Base-by-base conservation (phyloP, 495 filamentous ascomycete species). In the Lasiosphaeris hirsuta region DNA sequence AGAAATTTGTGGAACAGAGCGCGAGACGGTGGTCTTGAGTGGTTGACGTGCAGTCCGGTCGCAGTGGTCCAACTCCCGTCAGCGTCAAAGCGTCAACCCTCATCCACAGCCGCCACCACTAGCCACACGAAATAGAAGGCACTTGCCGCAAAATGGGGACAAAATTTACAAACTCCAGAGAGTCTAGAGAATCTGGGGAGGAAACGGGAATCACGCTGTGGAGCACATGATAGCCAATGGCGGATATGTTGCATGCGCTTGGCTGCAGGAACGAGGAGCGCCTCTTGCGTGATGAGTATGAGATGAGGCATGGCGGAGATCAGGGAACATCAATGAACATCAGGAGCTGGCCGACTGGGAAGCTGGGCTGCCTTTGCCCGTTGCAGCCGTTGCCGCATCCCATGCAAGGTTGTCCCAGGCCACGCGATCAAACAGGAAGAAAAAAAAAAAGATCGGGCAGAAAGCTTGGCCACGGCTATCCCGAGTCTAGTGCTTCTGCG, bases 341-440 rank as follows among this genome's bases (percentile, higher is more conserved):
- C 11, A 11, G 14, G 14, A 15, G 14, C 38, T 41, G 38, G 38
- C 38, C 14, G 14, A 40, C 54, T 0, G 18, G 53, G 34, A 56
- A 14, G 5, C 13, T 39, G 54, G 13, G 5, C 30, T 37, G 45
- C 14, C 19, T 18, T 51, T 10, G 45, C 17, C 10, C 50, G 15
- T 52, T 52, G 15, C 15, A 15, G 7, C 33, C 8, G 41, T 40
- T 39, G 53, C 33, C 14, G 41, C 7, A 18, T 36, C 6, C n/a
- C 35, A 44, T 58, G 56, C 56, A 58, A 48, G 56, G 56, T 45
- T 58, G 47, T 39, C 56, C 48, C 56, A 58, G 56, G 46, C 56
- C 56, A 43, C 56, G 36, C 23, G 54, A 43, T 50, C 45, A 54
- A 54, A 54, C 53, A 40, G 39, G 18, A 30, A 30, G 42, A 39